A percentile compares a stretch with the other conserved stretches of the same genome.
phyloP scores from a whole-genome alignment of 2,329 filamentous ascomycete species.

The Pyrenochaeta sp. region DNA sequence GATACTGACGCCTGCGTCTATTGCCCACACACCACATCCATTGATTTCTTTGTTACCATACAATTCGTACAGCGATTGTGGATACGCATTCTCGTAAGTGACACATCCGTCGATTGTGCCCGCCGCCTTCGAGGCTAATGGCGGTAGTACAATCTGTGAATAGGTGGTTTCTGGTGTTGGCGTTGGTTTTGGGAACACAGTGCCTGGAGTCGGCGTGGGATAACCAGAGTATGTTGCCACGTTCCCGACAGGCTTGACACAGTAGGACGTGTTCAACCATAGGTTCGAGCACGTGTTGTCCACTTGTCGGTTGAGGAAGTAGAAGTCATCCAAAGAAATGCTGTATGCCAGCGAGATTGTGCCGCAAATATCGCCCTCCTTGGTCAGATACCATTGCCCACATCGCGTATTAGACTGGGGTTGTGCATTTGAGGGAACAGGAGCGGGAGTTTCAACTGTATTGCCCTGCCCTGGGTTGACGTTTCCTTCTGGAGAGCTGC shows the following conservation, averaged over 20 bases:
- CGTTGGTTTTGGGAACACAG: too few species aligned
- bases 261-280: constrained; percentile 2
- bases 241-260: constrained; percentile 7
- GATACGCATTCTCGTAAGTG: too few species aligned
- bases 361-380: constrained; percentile 5
- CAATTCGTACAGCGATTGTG: too few species aligned
- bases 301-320: constrained; percentile 9
- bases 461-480: too few species aligned
- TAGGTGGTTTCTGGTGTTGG: too few species aligned
- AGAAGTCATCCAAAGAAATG: constrained; percentile 6
- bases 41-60: too few species aligned
- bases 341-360: constrained; percentile 1
- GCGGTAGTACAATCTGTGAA: too few species aligned
- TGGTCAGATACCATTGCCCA: background rate
- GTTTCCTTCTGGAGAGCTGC: too few species aligned
- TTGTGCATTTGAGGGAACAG: background rate
- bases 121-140: too few species aligned
- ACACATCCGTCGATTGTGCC: constrained; percentile 12
- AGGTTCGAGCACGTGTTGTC: constrained; percentile 12
- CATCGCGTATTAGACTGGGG: background rate
- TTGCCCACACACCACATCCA: too few species aligned
- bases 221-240: constrained; percentile 4
- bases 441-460: background rate
- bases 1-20: too few species aligned
- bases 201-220: too few species aligned